Conservation (phyloP, 2,329 filamentous ascomycete genomes). For the Moelleriella libera region DNA sequence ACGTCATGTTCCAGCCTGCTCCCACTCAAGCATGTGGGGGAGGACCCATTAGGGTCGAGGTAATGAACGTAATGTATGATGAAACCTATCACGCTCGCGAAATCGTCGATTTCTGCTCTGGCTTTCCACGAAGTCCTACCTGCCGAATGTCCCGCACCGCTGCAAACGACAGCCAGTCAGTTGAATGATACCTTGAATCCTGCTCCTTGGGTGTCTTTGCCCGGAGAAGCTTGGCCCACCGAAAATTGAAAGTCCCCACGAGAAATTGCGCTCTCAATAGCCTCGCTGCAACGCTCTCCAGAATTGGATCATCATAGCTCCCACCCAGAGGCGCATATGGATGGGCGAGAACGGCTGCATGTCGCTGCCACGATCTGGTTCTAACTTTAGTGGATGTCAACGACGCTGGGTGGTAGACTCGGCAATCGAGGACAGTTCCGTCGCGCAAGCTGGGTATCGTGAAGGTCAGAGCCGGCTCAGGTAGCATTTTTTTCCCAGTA, state of each 20-base stretch:
- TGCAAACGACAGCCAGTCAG: constrained; percentile 17
- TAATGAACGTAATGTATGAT: constrained; percentile 57
- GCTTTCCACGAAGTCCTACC: constrained; percentile 81
- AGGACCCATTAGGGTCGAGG: constrained; percentile 23
- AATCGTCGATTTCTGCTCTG: constrained; percentile 68
- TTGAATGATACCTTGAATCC: neutral
- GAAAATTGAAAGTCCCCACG: constrained; percentile 84
- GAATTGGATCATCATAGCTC: constrained; percentile 67
- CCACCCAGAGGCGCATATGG: constrained; percentile 85
- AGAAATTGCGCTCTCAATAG: constrained; percentile 59
- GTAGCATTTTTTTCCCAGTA: constrained; percentile 28
- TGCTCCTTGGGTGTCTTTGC: too few relatives aligned
- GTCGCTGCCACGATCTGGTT: constrained; percentile 26
- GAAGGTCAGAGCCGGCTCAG: constrained; percentile 48
- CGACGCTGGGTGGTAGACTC: constrained; percentile 59
- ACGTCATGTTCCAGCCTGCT: too few relatives aligned
- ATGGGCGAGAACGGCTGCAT: constrained; percentile 62
- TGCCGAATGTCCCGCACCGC: constrained; percentile 61
- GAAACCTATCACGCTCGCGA: constrained; percentile 69
- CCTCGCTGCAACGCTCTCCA: constrained; percentile 49
- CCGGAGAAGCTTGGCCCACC: constrained; percentile 23
- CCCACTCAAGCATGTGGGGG: too few relatives aligned
- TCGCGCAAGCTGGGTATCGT: constrained; percentile 79
- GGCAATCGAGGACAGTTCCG: constrained; percentile 59
- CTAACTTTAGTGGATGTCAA: constrained; percentile 17